phyloP scores from a whole-genome alignment of 2,329 filamentous ascomycete species.

The Pseudonectria buxi region DNA sequence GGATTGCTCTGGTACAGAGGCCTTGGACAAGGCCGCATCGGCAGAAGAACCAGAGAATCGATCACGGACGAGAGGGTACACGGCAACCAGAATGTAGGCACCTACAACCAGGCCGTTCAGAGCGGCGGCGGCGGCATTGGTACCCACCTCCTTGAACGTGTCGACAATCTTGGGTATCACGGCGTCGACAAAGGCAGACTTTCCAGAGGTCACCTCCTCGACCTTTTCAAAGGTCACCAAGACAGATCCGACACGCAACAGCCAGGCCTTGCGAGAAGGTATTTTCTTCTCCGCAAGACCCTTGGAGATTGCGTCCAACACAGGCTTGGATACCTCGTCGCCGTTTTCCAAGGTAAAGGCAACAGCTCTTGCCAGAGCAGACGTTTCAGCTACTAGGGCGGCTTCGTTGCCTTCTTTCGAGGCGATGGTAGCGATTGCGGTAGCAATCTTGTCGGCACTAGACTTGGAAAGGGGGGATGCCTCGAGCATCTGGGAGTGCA shows the following conservation, averaged over 20 bases:
- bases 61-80: conserved; percentile 50
- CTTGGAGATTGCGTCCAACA: conserved; percentile 68
- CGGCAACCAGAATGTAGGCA: conserved; percentile 65
- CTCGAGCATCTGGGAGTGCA: conserved; percentile 75
- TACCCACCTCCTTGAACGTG: conserved; percentile 68
- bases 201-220: conserved; percentile 37
- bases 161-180: conserved; percentile 53
- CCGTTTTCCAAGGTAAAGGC: conserved; percentile 55
- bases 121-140: conserved; percentile 70
- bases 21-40: conserved; percentile 44
- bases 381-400: conserved; percentile 69
- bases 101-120: conserved; percentile 78
- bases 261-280: conserved; percentile 71
- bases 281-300: conserved; percentile 81
- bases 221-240: conserved; percentile 50
- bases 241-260: conserved; percentile 64
- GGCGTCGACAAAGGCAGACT: conserved; percentile 45
- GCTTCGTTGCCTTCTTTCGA: conserved; percentile 84
- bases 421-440: conserved; percentile 60
- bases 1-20: conserved; percentile 56
- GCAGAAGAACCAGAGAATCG: conserved; percentile 47
- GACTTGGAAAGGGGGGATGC: conserved; percentile 53
- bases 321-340: conserved; percentile 55
- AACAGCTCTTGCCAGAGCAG: conserved; percentile 61
- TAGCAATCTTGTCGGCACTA: conserved; percentile 60